These are phyloP conservation scores for Eremothecium sinecaudum DNA, from an alignment of 1,139 yeast genomes.

Conservation along the genomic window DNA sequence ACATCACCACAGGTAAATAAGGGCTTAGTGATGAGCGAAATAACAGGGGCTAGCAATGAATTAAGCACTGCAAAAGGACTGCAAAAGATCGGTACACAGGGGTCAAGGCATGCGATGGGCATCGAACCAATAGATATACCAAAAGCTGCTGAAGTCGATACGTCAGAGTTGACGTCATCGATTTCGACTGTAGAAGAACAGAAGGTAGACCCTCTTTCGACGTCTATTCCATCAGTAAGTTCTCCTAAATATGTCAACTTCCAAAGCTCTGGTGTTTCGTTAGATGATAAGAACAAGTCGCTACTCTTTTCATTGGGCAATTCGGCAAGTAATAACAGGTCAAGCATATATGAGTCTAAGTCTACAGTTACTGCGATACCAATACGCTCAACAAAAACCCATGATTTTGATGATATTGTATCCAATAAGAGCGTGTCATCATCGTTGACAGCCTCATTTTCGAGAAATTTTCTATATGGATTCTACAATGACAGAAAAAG, in stretches of 20 bases:
- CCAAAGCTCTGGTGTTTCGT: conserved; percentile 2
- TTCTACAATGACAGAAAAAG: conserved; percentile 37
- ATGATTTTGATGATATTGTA: conserved; percentile 20
- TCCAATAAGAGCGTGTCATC: conserved; percentile 31
- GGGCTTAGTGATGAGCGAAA: conserved; percentile 24
- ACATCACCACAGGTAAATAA: conserved; percentile 27
- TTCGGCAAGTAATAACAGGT: conserved; percentile 22
- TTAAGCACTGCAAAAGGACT: background rate
- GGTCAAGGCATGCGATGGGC: background rate
- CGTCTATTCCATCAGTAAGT: background rate
- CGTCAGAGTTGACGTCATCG: background rate
- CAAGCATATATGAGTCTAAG: conserved; percentile 30
- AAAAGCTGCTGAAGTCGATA: background rate
- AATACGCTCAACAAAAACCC: conserved; percentile 17
- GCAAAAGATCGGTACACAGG: background rate
- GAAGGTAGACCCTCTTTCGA: background rate
- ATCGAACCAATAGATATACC: background rate
- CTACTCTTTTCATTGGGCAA: conserved; percentile 21
- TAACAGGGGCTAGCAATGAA: conserved; percentile 16
- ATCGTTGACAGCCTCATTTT: conserved; percentile 34
- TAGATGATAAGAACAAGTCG: conserved; percentile 9
- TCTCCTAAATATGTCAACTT: conserved; percentile 2
- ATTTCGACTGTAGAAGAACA: background rate
- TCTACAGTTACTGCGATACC: conserved; percentile 30
- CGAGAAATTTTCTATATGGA: conserved; percentile 38